Evolutionary conservation across 108 stramenopile species (phyloP), one percentile per base, ranked within the genome.

Genomic region (Stephanodiscus minutulus): DNA sequence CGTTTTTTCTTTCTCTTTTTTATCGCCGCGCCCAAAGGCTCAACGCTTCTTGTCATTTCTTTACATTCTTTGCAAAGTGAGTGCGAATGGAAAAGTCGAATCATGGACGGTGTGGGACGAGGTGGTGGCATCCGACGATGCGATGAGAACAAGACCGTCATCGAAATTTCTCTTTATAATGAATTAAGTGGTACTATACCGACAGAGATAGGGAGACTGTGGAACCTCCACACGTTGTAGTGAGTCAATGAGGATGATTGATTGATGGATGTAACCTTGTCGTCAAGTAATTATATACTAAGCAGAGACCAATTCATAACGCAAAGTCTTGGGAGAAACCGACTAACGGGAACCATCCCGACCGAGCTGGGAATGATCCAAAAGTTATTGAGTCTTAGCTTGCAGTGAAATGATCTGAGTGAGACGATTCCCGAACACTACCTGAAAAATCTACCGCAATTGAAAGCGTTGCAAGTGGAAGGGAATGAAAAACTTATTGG

Each of bases 351-450:
- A 22, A 54, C 57, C 9, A 54, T 87, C 17, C 77, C 86, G 9
- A 70, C 81, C 35, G 69, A 84, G 46, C 37, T 87, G 37, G 66
- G 74, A 1, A 77, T 59, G 37, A 50, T 84, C 44, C 17, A 22
- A 41, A 36, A 36, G 12, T 33, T 82, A 54, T 56, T 67, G 52
- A 53, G 77, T 36, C 35, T 87, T 7, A 79, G 63, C 61, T 39
- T 87, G 3, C 72, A 67, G 7, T 64, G 68, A 17, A 87, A 87
- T 54, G n/a, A 79, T 17, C 44, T 87, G 20, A 52, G 48, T 12
- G 86, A 83, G 8, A 44, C 52, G 3, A 73, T 83, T 63, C 85
- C 85, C 4, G 18, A 55, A 0, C 31, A 33, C 31, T 33, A 33
- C 31, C 31, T 33, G 31, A 61, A 68, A 56, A 22, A 33, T 22